A percentile compares a stretch with the other conserved stretches of the same genome.
Conservation (phyloP, 129 eudicot species). For the Cynara cardunculus region DNA sequence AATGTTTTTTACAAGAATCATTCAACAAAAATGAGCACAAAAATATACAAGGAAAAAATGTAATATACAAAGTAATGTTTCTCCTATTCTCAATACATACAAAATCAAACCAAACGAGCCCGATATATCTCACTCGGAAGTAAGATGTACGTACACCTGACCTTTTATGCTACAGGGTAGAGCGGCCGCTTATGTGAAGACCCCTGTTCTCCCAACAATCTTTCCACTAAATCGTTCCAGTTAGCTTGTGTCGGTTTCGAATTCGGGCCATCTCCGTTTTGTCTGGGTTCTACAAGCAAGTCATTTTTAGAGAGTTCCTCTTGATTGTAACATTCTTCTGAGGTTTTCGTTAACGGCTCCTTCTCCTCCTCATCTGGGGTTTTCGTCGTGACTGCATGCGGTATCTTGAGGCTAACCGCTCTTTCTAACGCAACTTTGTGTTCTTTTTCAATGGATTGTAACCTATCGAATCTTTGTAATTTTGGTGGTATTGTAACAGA, state of each 20-base stretch:
- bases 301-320: conserved; percentile 12
- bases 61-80: conserved; percentile 7
- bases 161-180: not conserved
- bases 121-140: not conserved
- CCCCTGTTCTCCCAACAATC: conserved; percentile 35
- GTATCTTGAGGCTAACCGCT: conserved; percentile 73
- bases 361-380: conserved; percentile 30
- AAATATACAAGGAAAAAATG: not conserved
- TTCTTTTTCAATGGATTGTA: conserved; percentile 51
- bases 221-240: conserved; percentile 61
- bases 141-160: not conserved
- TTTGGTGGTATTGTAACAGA: conserved; percentile 53
- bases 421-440: conserved; percentile 77
- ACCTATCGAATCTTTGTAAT: conserved; percentile 53
- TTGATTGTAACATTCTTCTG: conserved; percentile 16
- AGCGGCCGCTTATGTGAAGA: not conserved
- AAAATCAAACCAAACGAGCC: not conserved
- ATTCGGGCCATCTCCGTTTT: not conserved
- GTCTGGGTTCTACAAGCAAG: conserved; percentile 2
- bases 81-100: not conserved
- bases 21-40: not conserved
- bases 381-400: conserved; percentile 42
- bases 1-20: not conserved
- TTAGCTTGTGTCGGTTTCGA: conserved; percentile 24
- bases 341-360: conserved; percentile 6